Percentiles rank a stretch among this genome's conserved stretches.
phyloP scores from a whole-genome alignment of 2,329 filamentous ascomycete species.

The Gremmenia infestans region DNA sequence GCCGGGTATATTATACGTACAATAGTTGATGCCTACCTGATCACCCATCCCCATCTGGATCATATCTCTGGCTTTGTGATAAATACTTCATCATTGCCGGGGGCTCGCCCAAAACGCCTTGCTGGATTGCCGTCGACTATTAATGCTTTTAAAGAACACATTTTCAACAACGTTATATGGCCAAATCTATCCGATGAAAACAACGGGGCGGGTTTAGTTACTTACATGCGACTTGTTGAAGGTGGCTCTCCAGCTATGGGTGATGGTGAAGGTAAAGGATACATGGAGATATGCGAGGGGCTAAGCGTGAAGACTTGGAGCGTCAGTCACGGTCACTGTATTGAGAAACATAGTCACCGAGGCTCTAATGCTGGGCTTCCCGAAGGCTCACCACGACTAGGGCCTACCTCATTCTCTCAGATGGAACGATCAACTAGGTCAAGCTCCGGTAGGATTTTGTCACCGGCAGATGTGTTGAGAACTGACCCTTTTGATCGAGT shows the following conservation, averaged over 20 bases:
- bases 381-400: conserved; percentile 1
- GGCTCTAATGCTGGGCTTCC: conserved; percentile 38
- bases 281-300: conserved; percentile 82
- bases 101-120: conserved; percentile 75
- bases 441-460: neutral
- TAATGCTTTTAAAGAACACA: conserved; percentile 82
- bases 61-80: conserved; percentile 89
- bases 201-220: conserved; percentile 86
- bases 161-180: conserved; percentile 98
- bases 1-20: conserved; percentile 73
- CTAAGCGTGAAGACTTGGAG: conserved; percentile 84
- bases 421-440: neutral
- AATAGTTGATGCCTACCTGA: conserved; percentile 81
- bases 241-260: conserved; percentile 82
- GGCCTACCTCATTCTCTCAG: neutral
- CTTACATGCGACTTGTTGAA: conserved; percentile 82
- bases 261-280: conserved; percentile 73
- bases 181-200: conserved; percentile 96
- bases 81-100: conserved; percentile 83
- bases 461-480: neutral
- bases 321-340: conserved; percentile 86
- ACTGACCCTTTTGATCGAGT: conserved; percentile 23
- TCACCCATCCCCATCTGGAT: conserved; percentile 96
- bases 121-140: conserved; percentile 88
- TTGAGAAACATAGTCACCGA: conserved; percentile 64